phyloP scores from a whole-genome alignment of 805 yeast species.

The Metschnikowia koreensis region DNA sequence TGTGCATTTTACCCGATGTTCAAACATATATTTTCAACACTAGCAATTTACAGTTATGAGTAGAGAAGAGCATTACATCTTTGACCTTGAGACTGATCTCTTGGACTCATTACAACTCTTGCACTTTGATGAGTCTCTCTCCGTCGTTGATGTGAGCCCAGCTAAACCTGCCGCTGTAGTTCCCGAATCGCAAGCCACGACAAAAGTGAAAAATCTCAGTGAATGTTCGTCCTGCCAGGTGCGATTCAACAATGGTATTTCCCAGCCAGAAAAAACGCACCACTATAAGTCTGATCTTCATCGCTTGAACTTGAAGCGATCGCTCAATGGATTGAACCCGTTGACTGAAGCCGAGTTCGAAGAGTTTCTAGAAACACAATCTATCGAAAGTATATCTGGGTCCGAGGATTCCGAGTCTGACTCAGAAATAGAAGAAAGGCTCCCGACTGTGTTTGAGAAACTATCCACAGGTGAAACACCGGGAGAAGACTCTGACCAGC shows the following conservation, averaged over 20 bases:
- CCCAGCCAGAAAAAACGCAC: constrained; percentile 22
- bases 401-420: constrained; percentile 41
- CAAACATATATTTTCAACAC: background rate
- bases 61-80: constrained; percentile 10
- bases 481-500: constrained; percentile 28
- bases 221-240: constrained; percentile 22
- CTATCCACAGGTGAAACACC: constrained; percentile 19
- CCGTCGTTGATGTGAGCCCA: constrained; percentile 7
- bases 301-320: constrained; percentile 57
- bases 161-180: background rate
- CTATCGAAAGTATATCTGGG: constrained; percentile 60
- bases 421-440: constrained; percentile 26
- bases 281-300: constrained; percentile 63
- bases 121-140: constrained; percentile 14
- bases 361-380: constrained; percentile 46
- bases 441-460: constrained; percentile 23
- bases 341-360: constrained; percentile 61
- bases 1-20: background rate
- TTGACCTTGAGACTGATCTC: constrained; percentile 5
- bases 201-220: constrained; percentile 14
- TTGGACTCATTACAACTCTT: constrained; percentile 11
- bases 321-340: constrained; percentile 42
- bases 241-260: constrained; percentile 6
- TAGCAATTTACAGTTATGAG: constrained; percentile 1
- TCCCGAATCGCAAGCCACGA: background rate